Evolutionary conservation across 345 rosid genomes (phyloP), one percentile per base, ranked within the genome.

Genomic region (Ceriops decandra): DNA sequence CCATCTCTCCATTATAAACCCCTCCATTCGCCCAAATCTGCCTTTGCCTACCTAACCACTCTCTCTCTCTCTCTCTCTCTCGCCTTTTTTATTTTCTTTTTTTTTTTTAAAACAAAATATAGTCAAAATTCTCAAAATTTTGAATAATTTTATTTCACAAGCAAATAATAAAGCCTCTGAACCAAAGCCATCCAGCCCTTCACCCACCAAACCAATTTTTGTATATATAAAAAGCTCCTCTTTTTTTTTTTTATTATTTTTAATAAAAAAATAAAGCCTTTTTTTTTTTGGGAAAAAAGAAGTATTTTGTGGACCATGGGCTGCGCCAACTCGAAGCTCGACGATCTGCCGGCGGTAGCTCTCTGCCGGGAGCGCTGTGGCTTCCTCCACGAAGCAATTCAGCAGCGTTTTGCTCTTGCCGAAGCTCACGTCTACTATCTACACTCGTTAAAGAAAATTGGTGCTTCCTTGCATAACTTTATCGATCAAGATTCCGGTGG

Each of bases 321-420:
- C 53, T 95, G 99, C 68, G 64, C 95, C 32, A 78, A 78, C 67
- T 95, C 99, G 1, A 95, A 90, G 85, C 81, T 87, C 22, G 97
- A 95, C 71, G 99, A 95, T 80, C 92, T 88, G 5, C 98, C 96
- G 52, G 99, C 97, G 60, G 98, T 95, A 59, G 85, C 88, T 24
- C 85, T 95, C 5, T 95, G 99, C 85, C 88, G 96, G 8, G 83
- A 90, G 9, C 86, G 99, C 13, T 92, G 96, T 67, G 9, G 21
- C 64, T 92, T 75, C 70, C 79, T 95, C 13, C 88, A 86, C 52
- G 84, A 85, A 5, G 99, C 97, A 8, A 83, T 92, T 60, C 81
- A 36, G 1, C 96, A 84, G 60, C 90, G 99, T n/a, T 85, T 79
- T 75, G 81, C 80, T 22, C 76, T 95, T n/a, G 87, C 99, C 21